Evolutionary conservation across 75 land plant species (phyloP).

Genomic region (Selaginella moellendorffii): DNA sequence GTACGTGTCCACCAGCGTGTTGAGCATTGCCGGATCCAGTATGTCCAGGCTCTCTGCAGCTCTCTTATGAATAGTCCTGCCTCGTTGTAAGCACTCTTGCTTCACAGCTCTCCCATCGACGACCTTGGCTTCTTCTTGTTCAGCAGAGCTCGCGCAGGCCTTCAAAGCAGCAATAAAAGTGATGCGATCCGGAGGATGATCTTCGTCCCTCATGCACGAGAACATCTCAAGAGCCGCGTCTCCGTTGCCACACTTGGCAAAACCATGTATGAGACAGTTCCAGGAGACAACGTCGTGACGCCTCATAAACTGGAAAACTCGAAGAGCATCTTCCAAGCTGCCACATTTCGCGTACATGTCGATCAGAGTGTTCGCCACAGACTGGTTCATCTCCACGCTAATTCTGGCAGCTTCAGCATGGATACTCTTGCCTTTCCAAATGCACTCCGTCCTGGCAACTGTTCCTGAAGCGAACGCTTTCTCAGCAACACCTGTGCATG

Average conservation of each 20-base stretch:
- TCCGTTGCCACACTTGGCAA: conserved; percentile 5
- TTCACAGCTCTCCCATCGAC: background rate
- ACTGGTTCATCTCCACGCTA: background rate
- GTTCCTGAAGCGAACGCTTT: background rate
- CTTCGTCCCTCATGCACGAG: conserved; percentile 8
- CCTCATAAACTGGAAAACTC: conserved; percentile 1
- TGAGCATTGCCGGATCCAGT: no score
- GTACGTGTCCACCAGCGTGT: no score
- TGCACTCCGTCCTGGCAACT: background rate
- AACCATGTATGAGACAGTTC: background rate
- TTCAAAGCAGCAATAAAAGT: no score
- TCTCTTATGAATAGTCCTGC: conserved; percentile 1
- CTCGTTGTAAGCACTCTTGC: background rate
- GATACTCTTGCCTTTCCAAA: background rate
- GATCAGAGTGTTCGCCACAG: conserved; percentile 7
- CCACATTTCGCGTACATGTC: conserved; percentile 19
- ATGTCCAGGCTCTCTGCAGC: no score
- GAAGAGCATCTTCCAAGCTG: conserved; percentile 10
- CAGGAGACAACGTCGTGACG: conserved; percentile 9
- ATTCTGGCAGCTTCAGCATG: background rate
- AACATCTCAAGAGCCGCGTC: conserved; percentile 10
- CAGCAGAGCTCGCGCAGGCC: background rate
- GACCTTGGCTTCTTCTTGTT: background rate
- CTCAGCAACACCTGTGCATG: no score
- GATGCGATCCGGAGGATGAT: background rate